A percentile compares a stretch with the other conserved stretches of the same genome.
Conservation (phyloP, 805 yeast genomes). For the Nakazawaea holstii region DNA sequence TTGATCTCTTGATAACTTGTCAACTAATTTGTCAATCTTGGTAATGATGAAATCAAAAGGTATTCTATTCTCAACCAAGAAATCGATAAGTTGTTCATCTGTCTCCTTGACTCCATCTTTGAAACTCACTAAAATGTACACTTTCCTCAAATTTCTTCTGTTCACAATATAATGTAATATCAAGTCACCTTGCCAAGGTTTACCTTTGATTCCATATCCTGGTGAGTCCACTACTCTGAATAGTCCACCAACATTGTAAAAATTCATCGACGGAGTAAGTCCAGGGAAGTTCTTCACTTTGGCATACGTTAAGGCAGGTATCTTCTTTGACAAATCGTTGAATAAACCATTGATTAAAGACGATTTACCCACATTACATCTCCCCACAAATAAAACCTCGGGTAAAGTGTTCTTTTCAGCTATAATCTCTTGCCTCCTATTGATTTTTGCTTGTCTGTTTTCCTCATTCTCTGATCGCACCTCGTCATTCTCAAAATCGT, state of each 20-base stretch:
- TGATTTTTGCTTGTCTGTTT: slow-evolving; percentile 21
- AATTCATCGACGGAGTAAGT: slow-evolving; percentile 59
- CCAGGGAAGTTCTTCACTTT: slow-evolving; percentile 28
- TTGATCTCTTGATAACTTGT: slow-evolving; percentile 20
- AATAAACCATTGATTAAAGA: slow-evolving; percentile 63
- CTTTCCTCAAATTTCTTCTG: slow-evolving; percentile 48
- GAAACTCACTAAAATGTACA: slow-evolving; percentile 59
- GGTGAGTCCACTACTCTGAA: slow-evolving; percentile 79
- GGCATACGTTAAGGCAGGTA: slow-evolving; percentile 35
- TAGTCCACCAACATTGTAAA: slow-evolving; percentile 59
- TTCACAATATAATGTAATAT: slow-evolving; percentile 57
- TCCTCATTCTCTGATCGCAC: slow-evolving; percentile 13
- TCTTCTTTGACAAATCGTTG: slow-evolving; percentile 28
- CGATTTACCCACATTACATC: slow-evolving; percentile 85
- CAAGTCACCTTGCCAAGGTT: slow-evolving; percentile 59
- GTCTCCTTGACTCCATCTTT: slow-evolving; percentile 51
- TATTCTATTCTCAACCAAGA: slow-evolving; percentile 47
- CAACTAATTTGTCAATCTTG: slow-evolving; percentile 56
- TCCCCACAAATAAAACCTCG: slow-evolving; percentile 72
- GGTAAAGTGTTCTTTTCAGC: slow-evolving; percentile 43
- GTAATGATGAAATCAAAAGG: slow-evolving; percentile 75
- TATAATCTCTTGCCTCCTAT: slow-evolving; percentile 19
- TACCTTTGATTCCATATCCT: slow-evolving; percentile 80
- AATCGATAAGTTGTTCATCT: slow-evolving; percentile 49
- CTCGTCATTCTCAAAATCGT: slow-evolving; percentile 9